Evolutionary conservation across 1,284 basidiomycete species (phyloP).

Genomic region (Cryptococcus neoformans): DNA sequence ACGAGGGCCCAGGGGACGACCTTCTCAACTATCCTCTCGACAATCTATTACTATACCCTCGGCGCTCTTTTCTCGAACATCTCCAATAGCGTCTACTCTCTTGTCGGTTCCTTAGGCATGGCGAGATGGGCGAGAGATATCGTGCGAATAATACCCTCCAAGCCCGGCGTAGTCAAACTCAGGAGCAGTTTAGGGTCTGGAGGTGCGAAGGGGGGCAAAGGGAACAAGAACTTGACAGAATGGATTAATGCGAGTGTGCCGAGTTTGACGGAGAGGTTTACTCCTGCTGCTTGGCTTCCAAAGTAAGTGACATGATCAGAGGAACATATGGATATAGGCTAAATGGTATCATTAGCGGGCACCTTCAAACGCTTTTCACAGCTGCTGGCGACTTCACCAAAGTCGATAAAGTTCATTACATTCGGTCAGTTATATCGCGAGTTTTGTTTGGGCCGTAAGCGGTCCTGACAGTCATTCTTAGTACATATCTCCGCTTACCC

Average conservation of each 20-base stretch:
- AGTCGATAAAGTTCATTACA: slow-evolving; percentile 66
- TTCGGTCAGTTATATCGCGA: slow-evolving; percentile 54
- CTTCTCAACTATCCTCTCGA: no score
- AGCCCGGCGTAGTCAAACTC: slow-evolving; percentile 15
- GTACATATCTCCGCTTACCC: slow-evolving; percentile 59
- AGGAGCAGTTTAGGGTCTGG: slow-evolving; percentile 3
- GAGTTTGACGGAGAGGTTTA: slow-evolving; percentile 43
- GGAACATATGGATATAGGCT: background rate
- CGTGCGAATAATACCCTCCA: slow-evolving; percentile 29
- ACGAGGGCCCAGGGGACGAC: no score
- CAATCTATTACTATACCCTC: background rate
- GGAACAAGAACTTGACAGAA: slow-evolving; percentile 5
- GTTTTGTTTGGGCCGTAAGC: slow-evolving; percentile 13
- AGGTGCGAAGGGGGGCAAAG: background rate
- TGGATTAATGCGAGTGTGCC: slow-evolving; percentile 44
- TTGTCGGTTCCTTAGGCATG: slow-evolving; percentile 35
- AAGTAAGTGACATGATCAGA: slow-evolving; percentile 28
- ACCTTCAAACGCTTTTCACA: slow-evolving; percentile 51
- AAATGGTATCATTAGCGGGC: slow-evolving; percentile 34
- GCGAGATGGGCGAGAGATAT: slow-evolving; percentile 42
- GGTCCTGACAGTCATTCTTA: slow-evolving; percentile 22
- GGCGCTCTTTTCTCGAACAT: slow-evolving; percentile 17
- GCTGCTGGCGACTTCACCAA: slow-evolving; percentile 61
- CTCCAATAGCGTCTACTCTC: slow-evolving; percentile 23
- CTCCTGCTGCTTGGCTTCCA: slow-evolving; percentile 49